Base-by-base conservation (phyloP, 495 filamentous ascomycete genomes). In the Daldinia bambusicola region DNA sequence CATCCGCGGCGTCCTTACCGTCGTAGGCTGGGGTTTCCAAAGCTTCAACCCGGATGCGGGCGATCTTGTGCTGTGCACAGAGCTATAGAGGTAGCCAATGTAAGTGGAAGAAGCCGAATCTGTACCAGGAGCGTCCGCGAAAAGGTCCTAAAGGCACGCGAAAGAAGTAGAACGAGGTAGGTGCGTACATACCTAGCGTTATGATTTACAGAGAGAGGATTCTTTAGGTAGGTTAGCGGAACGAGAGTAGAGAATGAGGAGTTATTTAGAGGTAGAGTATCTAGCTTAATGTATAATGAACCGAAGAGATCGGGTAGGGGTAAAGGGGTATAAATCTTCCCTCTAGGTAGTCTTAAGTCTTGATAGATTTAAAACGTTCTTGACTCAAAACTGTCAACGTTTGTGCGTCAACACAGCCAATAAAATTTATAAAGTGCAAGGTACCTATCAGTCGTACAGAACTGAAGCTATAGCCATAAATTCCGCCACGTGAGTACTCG, bases 31-130 rank as follows among this genome's bases (percentile, higher is more conserved):
- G 38, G 13, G 63, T 70, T 56, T 74, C 61, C 52, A 53, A 64
- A 40, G 69, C 52, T 20, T 74, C 69, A 14, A 76, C 67, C 43
- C 63, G 61, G 48, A 76, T 14, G 62, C 52, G 18, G 52, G 13
- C 7, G 62, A 65, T 30, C 3, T 57, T 6, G 16, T 22, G 51
- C 22, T 65, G 52, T 55, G 52, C 30, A 48, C 62, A 4, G 52
- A 65, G 31, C 14, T 56, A 31, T 65, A 40, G 48, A n/a, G n/a
- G n/a, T n/a, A n/a, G n/a, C n/a, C 1, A 38, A 50, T 30, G 41
- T 36, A 37, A 14, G 37, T 8, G 12, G 16, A 16, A 55, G 2
- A 14, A 10, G 30, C 1, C 2, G 9, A 7, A 1, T 30, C 13
- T 7, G 7, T 18, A 9, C 3, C 1, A 26, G 26, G 26, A 26